phyloP scores from a whole-genome alignment of 2,329 filamentous ascomycete genomes.

The Coniochaeta pulveracea region DNA sequence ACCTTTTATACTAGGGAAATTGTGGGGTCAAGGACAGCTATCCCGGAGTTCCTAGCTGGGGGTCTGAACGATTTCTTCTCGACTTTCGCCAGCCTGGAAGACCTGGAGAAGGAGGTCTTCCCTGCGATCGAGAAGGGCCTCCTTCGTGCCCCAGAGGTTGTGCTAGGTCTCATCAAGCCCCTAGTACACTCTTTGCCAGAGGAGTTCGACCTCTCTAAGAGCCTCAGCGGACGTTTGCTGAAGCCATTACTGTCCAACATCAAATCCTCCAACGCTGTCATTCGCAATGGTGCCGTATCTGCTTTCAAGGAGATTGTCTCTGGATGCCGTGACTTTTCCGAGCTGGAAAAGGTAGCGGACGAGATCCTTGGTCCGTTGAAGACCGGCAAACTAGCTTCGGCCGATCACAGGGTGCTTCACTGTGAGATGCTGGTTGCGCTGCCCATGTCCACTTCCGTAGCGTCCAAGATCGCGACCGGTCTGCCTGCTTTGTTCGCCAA shows the following conservation, averaged over 20 bases:
- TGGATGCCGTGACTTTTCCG: constrained; percentile 43
- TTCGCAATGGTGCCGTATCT: constrained; percentile 64
- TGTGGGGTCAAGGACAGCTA: constrained; percentile 60
- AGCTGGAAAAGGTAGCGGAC: constrained; percentile 57
- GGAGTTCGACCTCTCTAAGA: constrained; percentile 64
- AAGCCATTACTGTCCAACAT: constrained; percentile 84
- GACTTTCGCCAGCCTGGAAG: constrained; percentile 60
- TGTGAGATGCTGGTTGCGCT: constrained; percentile 67
- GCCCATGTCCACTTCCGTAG: constrained; percentile 47
- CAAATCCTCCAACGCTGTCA: constrained; percentile 75
- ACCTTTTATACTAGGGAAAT: constrained; percentile 80
- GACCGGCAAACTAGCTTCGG: constrained; percentile 68
- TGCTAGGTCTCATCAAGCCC: constrained; percentile 67
- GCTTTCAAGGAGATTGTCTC: constrained; percentile 63
- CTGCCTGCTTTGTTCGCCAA: constrained; percentile 63
- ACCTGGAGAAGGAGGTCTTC: constrained; percentile 64
- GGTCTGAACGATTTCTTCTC: constrained; percentile 75
- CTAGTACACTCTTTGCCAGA: constrained; percentile 60
- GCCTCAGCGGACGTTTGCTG: constrained; percentile 60
- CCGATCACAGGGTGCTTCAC: constrained; percentile 75
- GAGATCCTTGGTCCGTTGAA: constrained; percentile 75
- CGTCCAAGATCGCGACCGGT: constrained; percentile 53
- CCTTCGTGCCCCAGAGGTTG: constrained; percentile 79
- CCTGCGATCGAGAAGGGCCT: constrained; percentile 82
- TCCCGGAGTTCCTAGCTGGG: constrained; percentile 61